Evolutionary conservation across 495 filamentous ascomycete species (phyloP).

Genomic region (Tuber aestivum): DNA sequence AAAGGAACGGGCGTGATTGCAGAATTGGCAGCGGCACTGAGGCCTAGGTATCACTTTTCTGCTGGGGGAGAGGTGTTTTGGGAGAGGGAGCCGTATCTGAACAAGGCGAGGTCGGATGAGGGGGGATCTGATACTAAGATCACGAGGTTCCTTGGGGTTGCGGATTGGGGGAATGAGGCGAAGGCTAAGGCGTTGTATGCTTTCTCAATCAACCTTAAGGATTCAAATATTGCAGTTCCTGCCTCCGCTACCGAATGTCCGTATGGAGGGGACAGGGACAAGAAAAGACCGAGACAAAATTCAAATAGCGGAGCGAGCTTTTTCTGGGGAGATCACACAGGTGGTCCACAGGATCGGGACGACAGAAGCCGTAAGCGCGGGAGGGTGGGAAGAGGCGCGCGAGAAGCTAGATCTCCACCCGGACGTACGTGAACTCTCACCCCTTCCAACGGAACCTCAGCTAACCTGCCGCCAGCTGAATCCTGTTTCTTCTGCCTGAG

Average conservation of each 20-base stretch:
- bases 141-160: constrained; percentile 85
- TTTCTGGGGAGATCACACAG: constrained; percentile 38
- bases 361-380: constrained; percentile 52
- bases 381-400: constrained; percentile 47
- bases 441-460: background rate
- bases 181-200: constrained; percentile 88
- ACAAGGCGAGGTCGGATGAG: constrained; percentile 21
- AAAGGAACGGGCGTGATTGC: constrained; percentile 53
- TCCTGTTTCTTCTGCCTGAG: constrained; percentile 92
- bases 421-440: constrained; percentile 24
- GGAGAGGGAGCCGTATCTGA: constrained; percentile 79
- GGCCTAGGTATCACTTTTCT: constrained; percentile 84
- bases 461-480: constrained; percentile 55
- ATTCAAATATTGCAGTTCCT: constrained; percentile 55
- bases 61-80: constrained; percentile 63
- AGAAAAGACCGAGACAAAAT: constrained; percentile 32
- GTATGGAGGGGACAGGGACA: constrained; percentile 13
- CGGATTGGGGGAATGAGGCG: constrained; percentile 61
- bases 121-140: constrained; percentile 42
- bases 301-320: constrained; percentile 33
- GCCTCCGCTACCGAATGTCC: constrained; percentile 29
- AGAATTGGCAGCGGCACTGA: constrained; percentile 67
- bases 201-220: constrained; percentile 67
- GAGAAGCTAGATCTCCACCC: constrained; percentile 42
- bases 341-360: constrained; percentile 14